Evolutionary conservation across 176 grass and related monocot genomes (phyloP), one percentile per base, ranked within the genome.

Genomic region (Microstegium vimineum): DNA sequence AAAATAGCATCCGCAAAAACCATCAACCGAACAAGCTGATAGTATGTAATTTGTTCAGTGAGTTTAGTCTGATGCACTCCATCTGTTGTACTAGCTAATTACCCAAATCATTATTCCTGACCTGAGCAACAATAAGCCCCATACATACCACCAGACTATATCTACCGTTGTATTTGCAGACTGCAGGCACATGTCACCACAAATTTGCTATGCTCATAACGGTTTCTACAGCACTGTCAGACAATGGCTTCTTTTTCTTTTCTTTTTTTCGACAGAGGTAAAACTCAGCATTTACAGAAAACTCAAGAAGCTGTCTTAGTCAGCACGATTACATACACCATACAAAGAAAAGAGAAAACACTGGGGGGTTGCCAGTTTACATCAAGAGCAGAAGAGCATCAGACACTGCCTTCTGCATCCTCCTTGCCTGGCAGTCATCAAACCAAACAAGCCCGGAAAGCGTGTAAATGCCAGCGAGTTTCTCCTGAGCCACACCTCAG

Each of bases 401-500:
- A 64, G 27, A 45, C 59, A 32, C 31, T 45, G 75, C 26, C 36
- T 64, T 57, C 17, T 66, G 38, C 77, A 81, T 67, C n/a, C n/a
- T n/a, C n/a, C n/a, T n/a, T n/a, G n/a, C n/a, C n/a, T n/a, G n/a
- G n/a, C n/a, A n/a, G n/a, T n/a, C n/a, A n/a, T n/a, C n/a, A n/a
- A n/a, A n/a, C n/a, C n/a, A n/a, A n/a, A n/a, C n/a, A n/a, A n/a
- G n/a, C n/a, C n/a, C n/a, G 52, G 52, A 56, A 56, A 56, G 20
- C 52, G 8, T 56, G 52, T 10, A n/a, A 56, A 56, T n/a, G 52
- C 52, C 52, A 51, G 3, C 30, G 47, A 56, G 35, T 17, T 66
- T 45, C 28, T 51, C 16, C 82, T 85, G 26, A n/a, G n/a, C 26
- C 6, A 8, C 80, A 8, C 14, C 13, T 85, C 64, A 89, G 82